A percentile compares a stretch with the other conserved stretches of the same genome.
Evolutionary conservation across 495 filamentous ascomycete genomes (phyloP).

Genomic region (Podospora sp.): DNA sequence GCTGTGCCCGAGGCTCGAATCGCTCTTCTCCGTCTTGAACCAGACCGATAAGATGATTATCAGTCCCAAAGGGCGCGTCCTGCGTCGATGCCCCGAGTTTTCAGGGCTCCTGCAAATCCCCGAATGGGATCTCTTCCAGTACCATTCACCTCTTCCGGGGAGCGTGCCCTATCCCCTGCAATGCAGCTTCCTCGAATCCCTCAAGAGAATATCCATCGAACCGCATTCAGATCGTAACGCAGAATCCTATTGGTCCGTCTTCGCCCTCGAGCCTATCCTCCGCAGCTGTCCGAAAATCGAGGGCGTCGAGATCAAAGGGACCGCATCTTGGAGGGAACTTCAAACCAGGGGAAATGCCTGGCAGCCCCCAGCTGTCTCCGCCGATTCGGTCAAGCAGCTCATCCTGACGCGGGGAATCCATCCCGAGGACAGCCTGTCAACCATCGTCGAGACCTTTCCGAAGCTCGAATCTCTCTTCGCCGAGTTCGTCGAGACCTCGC

Average conservation of each 20-base stretch:
- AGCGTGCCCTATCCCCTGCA: background rate
- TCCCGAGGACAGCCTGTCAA: background rate
- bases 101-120: constrained; percentile 5
- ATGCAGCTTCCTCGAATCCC: background rate
- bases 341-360: background rate
- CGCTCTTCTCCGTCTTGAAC: background rate
- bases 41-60: constrained; percentile 8
- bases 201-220: constrained; percentile 3
- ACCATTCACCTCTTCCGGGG: background rate
- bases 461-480: background rate
- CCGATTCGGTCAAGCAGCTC: background rate
- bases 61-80: constrained; percentile 6
- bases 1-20: background rate
- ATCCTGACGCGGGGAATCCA: background rate
- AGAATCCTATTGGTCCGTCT: constrained; percentile 2
- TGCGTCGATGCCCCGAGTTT: constrained; percentile 13
- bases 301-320: constrained; percentile 6
- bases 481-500: constrained; percentile 10
- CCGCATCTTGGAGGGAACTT: constrained; percentile 1
- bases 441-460: constrained; percentile 1
- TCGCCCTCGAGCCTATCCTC: constrained; percentile 8
- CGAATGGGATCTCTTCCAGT: constrained; percentile 11
- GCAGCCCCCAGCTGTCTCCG: background rate
- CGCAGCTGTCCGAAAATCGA: constrained; percentile 1
- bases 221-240: constrained; percentile 13